Evolutionary conservation across 208 protist genomes (phyloP).

Genomic region (Leptomonas seymouri): DNA sequence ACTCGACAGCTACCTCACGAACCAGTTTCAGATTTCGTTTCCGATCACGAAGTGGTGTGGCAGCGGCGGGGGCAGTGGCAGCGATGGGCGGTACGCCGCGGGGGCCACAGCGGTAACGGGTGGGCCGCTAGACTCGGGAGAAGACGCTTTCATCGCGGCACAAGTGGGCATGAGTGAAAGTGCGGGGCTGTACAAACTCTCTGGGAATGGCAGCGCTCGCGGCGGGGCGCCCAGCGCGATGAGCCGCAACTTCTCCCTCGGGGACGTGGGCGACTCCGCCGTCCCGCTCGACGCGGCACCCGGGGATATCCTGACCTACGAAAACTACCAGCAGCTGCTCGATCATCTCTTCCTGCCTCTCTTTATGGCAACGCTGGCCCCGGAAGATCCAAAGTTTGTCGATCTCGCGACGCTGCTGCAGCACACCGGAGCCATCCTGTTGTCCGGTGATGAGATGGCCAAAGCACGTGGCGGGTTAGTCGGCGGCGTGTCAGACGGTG

Average conservation of each 20-base stretch:
- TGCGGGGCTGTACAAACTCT: not conserved
- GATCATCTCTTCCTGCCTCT: slow-evolving; percentile 98
- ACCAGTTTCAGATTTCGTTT: slow-evolving; percentile 93
- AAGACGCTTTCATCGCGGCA: not conserved
- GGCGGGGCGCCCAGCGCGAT: not conserved
- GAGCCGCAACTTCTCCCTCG: slow-evolving; percentile 2
- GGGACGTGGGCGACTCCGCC: slow-evolving; percentile 2
- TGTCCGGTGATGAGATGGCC: slow-evolving; percentile 96
- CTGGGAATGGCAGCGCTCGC: not conserved
- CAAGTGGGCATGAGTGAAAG: not conserved
- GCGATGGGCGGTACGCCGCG: not conserved
- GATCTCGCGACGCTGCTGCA: slow-evolving; percentile 94
- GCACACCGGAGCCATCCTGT: slow-evolving; percentile 95
- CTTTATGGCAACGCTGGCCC: slow-evolving; percentile 97
- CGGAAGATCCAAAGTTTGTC: slow-evolving; percentile 85
- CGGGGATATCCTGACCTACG: slow-evolving; percentile 45
- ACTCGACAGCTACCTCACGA: slow-evolving; percentile 86
- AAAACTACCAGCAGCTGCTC: slow-evolving; percentile 96
- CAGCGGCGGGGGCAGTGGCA: slow-evolving; percentile 6
- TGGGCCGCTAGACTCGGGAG: not conserved
- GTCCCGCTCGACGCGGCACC: slow-evolving; percentile 15
- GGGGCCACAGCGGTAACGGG: not conserved
- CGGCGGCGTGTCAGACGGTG: not conserved
- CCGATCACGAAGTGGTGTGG: slow-evolving; percentile 35
- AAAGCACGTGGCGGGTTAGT: slow-evolving; percentile 40